phyloP scores from a whole-genome alignment of 768 basidiomycete species.

The Pleurotus citrinopileatus region DNA sequence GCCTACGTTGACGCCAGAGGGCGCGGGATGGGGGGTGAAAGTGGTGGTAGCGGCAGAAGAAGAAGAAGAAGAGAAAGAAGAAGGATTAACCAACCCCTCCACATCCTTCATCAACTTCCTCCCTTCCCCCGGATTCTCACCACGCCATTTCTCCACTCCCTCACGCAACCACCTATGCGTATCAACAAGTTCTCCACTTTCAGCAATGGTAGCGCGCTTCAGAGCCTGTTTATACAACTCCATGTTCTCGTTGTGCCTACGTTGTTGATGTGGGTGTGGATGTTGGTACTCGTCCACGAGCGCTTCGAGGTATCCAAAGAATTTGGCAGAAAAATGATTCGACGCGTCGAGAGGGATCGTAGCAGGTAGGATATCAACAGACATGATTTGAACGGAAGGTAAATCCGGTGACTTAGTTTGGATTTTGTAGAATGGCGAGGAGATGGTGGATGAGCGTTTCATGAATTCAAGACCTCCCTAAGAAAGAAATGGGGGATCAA shows the following conservation, averaged over 20 bases:
- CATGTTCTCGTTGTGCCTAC: too few species aligned
- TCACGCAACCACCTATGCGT: slow-evolving; percentile 58
- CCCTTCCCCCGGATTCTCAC: slow-evolving; percentile 14
- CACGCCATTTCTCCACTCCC: slow-evolving; percentile 44
- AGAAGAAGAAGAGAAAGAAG: too few species aligned
- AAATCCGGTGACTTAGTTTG: slow-evolving; percentile 44
- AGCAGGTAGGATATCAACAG: slow-evolving; percentile 89
- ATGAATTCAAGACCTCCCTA: slow-evolving; percentile 88
- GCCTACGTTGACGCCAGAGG: background rate
- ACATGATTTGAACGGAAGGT: slow-evolving; percentile 74
- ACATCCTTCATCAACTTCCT: background rate
- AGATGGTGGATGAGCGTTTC: slow-evolving; percentile 72
- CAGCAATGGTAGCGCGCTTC: slow-evolving; percentile 69
- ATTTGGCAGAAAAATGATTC: slow-evolving; percentile 62
- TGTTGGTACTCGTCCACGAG: slow-evolving; percentile 41
- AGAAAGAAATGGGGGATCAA: background rate
- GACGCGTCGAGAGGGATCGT: slow-evolving; percentile 83
- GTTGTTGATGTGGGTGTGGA: too few species aligned
- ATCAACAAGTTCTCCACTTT: slow-evolving; percentile 49
- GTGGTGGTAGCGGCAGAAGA: too few species aligned
- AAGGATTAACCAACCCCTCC: background rate
- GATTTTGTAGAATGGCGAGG: slow-evolving; percentile 64
- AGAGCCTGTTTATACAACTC: slow-evolving; percentile 49
- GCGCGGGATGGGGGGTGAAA: too few species aligned
- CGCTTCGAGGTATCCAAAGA: slow-evolving; percentile 66